Evolutionary conservation across 306 rosid genomes (phyloP), one percentile per base, ranked within the genome.

Genomic region (Pterocarpus santalinus): DNA sequence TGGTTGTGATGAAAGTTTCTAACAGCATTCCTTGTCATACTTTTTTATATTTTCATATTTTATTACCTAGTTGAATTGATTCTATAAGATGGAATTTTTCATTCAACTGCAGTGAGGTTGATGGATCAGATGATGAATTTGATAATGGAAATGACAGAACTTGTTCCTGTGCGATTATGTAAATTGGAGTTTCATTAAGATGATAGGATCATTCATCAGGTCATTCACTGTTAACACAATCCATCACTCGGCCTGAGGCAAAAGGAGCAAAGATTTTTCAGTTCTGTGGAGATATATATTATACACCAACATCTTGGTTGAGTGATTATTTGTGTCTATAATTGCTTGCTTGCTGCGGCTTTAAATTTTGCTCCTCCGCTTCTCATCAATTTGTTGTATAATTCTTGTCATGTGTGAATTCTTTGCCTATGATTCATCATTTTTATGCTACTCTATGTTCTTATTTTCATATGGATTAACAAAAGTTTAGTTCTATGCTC

Each of bases 101-200:
- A 69, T 83, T 64, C 76, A 66, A 72, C 88, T 80, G 92, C 97
- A 94, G 98, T 75, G 98, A 94, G 85, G 82, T 9, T 35, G 93
- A 94, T 72, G 92, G 88, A 82, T 91, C 97, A 15, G 98, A 94
- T 60, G 95, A 94, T 36, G 98, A 92, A 74, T 87, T 87, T 78
- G 96, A 90, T 65, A 85, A 82, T 62, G 93, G 97, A 85, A 91
- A 82, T 74, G 94, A 86, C 90, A 90, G 92, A 90, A 78, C 88
- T 57, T 94, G 98, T 86, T 75, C 91, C 1, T 94, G 98, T 81
- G 74, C 91, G 53, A 86, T 94, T 68, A 92, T 94, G 98, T 94
- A 92, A 89, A 86, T 83, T 55, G 81, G 80, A 81, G 51, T 49
- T 78, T 69, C 85, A 61, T 80, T 75, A 46, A 84, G 74, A 72